A percentile compares a stretch with the other conserved stretches of the same genome.
Evolutionary conservation across 2,329 filamentous ascomycete genomes (phyloP).

Genomic region (Pseudocercospora fuligena): DNA sequence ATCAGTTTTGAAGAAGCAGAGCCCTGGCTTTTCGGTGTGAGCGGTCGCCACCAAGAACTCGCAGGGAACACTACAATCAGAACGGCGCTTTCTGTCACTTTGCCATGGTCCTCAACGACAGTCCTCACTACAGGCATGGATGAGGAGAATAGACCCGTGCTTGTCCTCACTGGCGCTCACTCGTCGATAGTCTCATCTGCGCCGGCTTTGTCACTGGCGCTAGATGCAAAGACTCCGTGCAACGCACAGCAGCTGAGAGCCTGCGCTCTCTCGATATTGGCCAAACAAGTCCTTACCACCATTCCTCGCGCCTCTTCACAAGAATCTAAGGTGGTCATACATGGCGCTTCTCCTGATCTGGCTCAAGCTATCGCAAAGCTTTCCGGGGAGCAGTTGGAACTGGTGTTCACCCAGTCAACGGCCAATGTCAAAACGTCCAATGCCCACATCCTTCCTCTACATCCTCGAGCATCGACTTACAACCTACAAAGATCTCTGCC

Average conservation of each 20-base stretch:
- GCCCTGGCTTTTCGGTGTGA: conserved; percentile 18
- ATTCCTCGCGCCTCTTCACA: conserved; percentile 8
- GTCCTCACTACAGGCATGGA: conserved; percentile 22
- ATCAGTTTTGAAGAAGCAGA: conserved; percentile 22
- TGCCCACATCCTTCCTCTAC: conserved; percentile 11
- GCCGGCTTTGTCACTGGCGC: not conserved
- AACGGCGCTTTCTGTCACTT: conserved; percentile 14
- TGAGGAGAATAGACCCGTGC: conserved; percentile 12
- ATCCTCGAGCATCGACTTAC: conserved; percentile 23
- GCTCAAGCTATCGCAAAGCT: conserved; percentile 14
- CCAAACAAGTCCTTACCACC: conserved; percentile 21
- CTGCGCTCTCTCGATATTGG: conserved; percentile 18
- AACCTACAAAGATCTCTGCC: conserved; percentile 22
- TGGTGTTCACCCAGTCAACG: conserved; percentile 22
- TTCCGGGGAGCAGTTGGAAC: not conserved
- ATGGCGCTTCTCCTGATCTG: conserved; percentile 23
- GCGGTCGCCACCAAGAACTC: not conserved
- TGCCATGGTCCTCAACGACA: conserved; percentile 14
- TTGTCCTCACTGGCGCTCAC: conserved; percentile 19
- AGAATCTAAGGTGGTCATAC: conserved; percentile 16
- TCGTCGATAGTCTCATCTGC: conserved; percentile 7
- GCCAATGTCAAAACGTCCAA: conserved; percentile 1
- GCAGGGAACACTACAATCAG: conserved; percentile 7
- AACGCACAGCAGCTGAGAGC: conserved; percentile 22
- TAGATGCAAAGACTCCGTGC: conserved; percentile 3